Base-by-base conservation (phyloP, 1,284 basidiomycete species). In the Thecaphora thlaspeos region DNA sequence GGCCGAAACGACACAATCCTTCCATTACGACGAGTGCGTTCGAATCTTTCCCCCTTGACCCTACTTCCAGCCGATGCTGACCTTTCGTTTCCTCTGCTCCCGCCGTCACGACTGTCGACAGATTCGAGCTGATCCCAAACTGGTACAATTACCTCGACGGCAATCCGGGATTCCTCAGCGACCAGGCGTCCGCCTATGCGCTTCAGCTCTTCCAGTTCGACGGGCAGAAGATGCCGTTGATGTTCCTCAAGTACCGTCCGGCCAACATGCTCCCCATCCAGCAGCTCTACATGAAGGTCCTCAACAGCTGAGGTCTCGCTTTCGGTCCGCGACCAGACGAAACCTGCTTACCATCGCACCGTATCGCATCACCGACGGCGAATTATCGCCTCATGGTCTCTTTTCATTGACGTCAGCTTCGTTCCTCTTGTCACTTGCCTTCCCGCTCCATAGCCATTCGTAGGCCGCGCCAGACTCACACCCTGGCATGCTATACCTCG, bases 261-360 rank as follows among this genome's bases (percentile, higher is more conserved):
- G 67, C 75, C 3, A 62, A 61, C 46, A 77, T 77, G 75, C 53
- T 76, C 18, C 75, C 75, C 0, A 73, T 69, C 23, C 54, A 61
- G 48, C 69, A 71, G 50, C 51, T 77, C 11, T 68, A 61, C 55
- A 56, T 68, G 43, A 48, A 61, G 44, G 58, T 70, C 19, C 48
- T 71, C 32, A 71, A 69, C 56, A 50, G 49, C 28, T 49, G 46
- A 15, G 46, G 38, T 12, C 46, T 55, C 26, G 26, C 26, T 11
- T 11, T 28, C 11, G 26, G 26, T 11, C 26, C 7, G 5, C 11
- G 26, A n/a, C n/a, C n/a, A n/a, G n/a, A n/a, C n/a, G n/a, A n/a
- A n/a, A n/a, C n/a, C n/a, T n/a, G n/a, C n/a, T n/a, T n/a, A n/a
- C n/a, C n/a, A n/a, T n/a, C n/a, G n/a, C n/a, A 28, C 26, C 26